phyloP scores from a whole-genome alignment of 2,329 filamentous ascomycete species.

The Aspergillus ochraceus region DNA sequence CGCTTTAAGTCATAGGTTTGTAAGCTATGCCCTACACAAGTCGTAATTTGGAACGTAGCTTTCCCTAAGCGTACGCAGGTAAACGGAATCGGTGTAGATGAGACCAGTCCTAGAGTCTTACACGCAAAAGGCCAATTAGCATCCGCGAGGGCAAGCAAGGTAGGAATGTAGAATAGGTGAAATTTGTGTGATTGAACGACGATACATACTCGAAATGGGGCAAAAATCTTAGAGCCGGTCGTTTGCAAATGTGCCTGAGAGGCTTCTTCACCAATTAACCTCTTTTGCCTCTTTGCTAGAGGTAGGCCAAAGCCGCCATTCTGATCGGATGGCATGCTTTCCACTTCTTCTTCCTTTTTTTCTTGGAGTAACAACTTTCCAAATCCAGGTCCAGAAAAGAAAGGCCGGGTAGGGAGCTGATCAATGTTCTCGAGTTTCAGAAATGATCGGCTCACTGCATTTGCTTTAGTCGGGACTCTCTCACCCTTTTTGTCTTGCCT shows the following conservation, averaged over 20 bases:
- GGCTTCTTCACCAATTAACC: conserved; percentile 40
- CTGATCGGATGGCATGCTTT: conserved; percentile 48
- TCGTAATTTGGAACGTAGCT: conserved; percentile 95
- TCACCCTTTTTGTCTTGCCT: not conserved
- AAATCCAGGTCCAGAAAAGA: no score
- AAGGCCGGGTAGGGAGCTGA: no score
- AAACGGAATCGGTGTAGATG: conserved; percentile 86
- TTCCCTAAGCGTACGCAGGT: conserved; percentile 86
- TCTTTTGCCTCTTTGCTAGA: conserved; percentile 75
- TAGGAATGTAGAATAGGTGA: not conserved
- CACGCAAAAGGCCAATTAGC: conserved; percentile 6
- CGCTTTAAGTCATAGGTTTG: conserved; percentile 94
- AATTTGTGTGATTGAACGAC: conserved; percentile 29
- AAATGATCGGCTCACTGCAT: no score
- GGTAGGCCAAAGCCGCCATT: conserved; percentile 61
- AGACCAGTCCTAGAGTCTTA: conserved; percentile 89
- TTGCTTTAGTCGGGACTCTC: no score
- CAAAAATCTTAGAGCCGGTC: conserved; percentile 77
- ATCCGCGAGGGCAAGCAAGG: not conserved
- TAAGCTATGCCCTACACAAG: conserved; percentile 82
- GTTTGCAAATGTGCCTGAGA: conserved; percentile 42
- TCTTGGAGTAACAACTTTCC: not conserved
- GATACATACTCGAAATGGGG: conserved; percentile 75
- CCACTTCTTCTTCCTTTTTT: not conserved
- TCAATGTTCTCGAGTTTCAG: no score